These are phyloP conservation scores for Ceraceosorus guamensis DNA, from an alignment of 1,284 basidiomycete genomes.

Conservation along the genomic window DNA sequence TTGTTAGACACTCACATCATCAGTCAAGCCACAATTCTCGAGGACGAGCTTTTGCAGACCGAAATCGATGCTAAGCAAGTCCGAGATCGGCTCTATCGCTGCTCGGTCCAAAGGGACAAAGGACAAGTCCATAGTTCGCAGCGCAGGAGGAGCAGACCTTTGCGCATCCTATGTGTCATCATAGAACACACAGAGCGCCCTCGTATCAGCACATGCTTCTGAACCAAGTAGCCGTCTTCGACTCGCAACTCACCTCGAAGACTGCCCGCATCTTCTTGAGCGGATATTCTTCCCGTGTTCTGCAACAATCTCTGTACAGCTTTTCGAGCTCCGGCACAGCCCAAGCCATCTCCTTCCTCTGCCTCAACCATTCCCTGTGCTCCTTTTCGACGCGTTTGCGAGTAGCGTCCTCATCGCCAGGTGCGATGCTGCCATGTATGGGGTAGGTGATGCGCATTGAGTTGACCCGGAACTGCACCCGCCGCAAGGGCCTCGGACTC, in stretches of 20 bases:
- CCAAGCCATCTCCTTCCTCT: constrained; percentile 23
- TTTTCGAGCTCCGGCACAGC: constrained; percentile 38
- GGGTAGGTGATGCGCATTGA: constrained; percentile 44
- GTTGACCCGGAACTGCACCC: constrained; percentile 42
- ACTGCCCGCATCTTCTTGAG: constrained; percentile 40
- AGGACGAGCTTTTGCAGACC: constrained; percentile 39
- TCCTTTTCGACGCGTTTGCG: constrained; percentile 36
- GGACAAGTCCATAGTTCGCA: constrained; percentile 37
- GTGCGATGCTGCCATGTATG: constrained; percentile 32
- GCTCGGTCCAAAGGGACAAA: constrained; percentile 32
- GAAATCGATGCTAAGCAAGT: constrained; percentile 43
- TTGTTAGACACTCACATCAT: no score
- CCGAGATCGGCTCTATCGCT: constrained; percentile 37
- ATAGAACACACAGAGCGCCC: background rate
- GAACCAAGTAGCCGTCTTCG: background rate
- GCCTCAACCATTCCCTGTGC: constrained; percentile 27
- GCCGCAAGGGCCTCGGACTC: constrained; percentile 21
- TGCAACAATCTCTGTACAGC: constrained; percentile 44
- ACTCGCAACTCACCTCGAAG: constrained; percentile 17
- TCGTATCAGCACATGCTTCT: background rate
- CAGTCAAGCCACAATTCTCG: constrained; percentile 40
- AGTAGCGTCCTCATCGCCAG: constrained; percentile 38
- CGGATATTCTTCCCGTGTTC: constrained; percentile 43
- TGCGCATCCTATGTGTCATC: constrained; percentile 1
- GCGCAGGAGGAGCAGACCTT: constrained; percentile 6